Percentiles rank a stretch among this genome's conserved stretches.
Evolutionary conservation across 2,329 filamentous ascomycete genomes (phyloP).

Genomic region (Cytospora piceicola): DNA sequence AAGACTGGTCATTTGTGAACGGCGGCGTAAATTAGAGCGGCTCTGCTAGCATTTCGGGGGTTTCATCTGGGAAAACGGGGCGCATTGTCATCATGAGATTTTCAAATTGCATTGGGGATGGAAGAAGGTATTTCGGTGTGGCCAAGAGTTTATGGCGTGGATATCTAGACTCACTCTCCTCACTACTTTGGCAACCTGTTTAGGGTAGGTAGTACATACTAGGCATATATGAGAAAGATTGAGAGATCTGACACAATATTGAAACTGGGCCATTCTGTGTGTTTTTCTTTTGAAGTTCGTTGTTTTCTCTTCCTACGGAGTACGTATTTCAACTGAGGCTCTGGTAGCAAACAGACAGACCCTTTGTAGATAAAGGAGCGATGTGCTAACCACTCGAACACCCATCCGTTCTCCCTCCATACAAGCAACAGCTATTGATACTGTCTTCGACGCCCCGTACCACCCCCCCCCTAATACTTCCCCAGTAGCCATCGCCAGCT

Average conservation of each 20-base stretch:
- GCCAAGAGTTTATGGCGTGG: background rate
- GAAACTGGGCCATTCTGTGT: background rate
- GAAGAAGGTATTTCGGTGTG: background rate
- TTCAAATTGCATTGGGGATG: background rate
- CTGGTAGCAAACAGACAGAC: background rate
- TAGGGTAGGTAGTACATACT: background rate
- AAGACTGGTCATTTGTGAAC: background rate
- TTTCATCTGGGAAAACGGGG: background rate
- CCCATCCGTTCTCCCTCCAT: background rate
- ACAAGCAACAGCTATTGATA: slow-evolving; percentile 12
- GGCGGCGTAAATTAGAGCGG: background rate
- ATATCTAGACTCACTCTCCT: background rate
- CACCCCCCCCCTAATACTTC: background rate
- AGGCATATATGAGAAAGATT: background rate
- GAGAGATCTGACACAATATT: background rate
- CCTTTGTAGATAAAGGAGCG: background rate
- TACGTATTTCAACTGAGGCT: background rate
- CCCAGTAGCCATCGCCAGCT: background rate
- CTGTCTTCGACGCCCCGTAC: background rate
- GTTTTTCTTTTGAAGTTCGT: background rate
- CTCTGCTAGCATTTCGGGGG: background rate
- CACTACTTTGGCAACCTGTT: background rate
- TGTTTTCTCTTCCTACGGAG: slow-evolving; percentile 1
- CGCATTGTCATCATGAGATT: background rate
- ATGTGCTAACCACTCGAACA: slow-evolving; percentile 16